These are phyloP conservation scores for Neocatenulostroma microsporum DNA, from an alignment of 2,329 filamentous ascomycete genomes.

Conservation along the genomic window DNA sequence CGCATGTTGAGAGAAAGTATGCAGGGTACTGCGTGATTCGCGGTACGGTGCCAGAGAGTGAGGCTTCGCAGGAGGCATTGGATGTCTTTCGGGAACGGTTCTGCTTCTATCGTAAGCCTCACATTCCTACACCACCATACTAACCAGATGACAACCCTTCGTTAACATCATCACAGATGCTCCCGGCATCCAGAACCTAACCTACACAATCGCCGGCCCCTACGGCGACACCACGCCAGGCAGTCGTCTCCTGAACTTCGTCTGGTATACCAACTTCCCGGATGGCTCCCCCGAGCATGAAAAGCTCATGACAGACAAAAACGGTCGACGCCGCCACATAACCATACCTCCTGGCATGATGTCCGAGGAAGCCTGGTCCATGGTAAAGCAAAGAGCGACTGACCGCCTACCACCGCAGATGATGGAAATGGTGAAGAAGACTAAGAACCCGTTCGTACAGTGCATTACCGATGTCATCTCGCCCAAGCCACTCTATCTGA, in stretches of 20 bases:
- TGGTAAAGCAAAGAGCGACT: constrained; percentile 28
- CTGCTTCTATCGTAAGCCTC: no score
- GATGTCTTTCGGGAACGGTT: constrained; percentile 33
- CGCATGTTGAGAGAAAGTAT: constrained; percentile 24
- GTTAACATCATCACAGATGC: constrained; percentile 7
- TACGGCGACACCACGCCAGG: constrained; percentile 33
- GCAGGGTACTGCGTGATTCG: constrained; percentile 29
- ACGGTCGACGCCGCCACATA: constrained; percentile 33
- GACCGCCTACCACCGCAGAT: constrained; percentile 33
- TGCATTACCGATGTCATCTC: constrained; percentile 38
- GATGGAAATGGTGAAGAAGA: constrained; percentile 34
- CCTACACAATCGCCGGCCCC: constrained; percentile 39
- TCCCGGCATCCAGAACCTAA: constrained; percentile 33
- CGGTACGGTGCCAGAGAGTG: constrained; percentile 28
- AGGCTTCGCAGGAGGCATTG: constrained; percentile 27
- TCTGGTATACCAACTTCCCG: constrained; percentile 40
- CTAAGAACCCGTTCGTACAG: constrained; percentile 38
- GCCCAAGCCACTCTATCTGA: constrained; percentile 32
- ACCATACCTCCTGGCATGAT: constrained; percentile 39
- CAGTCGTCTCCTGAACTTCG: constrained; percentile 40
- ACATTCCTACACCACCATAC: constrained; percentile 22
- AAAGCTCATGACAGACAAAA: constrained; percentile 38
- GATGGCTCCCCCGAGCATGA: constrained; percentile 31
- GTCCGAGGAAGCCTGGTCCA: constrained; percentile 33
- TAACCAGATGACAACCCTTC: background rate